Base-by-base conservation (phyloP, 1,284 basidiomycete species). In the Puccinia novopanici region DNA sequence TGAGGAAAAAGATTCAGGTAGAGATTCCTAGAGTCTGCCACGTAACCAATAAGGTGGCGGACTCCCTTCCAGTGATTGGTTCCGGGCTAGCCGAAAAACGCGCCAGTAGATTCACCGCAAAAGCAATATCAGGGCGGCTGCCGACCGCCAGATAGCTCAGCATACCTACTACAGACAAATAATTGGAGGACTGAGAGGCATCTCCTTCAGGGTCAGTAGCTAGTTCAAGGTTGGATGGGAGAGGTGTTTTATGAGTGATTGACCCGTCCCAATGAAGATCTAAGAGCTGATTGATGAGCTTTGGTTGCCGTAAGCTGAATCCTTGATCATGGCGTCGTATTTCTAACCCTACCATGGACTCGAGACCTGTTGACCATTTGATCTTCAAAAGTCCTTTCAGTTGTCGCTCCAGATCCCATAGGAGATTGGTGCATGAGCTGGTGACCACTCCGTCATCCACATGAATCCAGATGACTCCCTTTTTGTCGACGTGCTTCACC, bases 141-240 rank as follows among this genome's bases (percentile, higher is more conserved):
- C 40, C 67, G 15, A 70, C 42, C 2, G 30, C 40, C 15, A 70
- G 13, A 50, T 70, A 70, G 24, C 50, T 70, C 6, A 70, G 67
- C 17, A 6, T 22, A 0, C 67, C 67, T 45, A 70, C 42, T 8
- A 70, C 42, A n/a, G 67, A 70, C 10, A 70, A 15, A n/a, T 42
- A 70, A 15, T 45, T 45, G 15, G 45, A 8, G 15, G 45, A 45
- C 6, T 45, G 6, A 15, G 45, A 6, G 45, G 45, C 15, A 45
- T 45, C 15, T 15, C 45, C 45, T 8, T 45, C 45, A 45, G 50
- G 50, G 50, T 52, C 50, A 52, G 50, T 52, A 17, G 19, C 17
- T 4, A 52, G 17, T 19, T 52, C 9, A 22, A 52, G 50, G 4
- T 13, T 13, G 4, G 9, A 4, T 12, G 50, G 50, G 10, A 52